Base-by-base conservation (phyloP, 75 land plant genomes). In the Gnetum montanum region DNA sequence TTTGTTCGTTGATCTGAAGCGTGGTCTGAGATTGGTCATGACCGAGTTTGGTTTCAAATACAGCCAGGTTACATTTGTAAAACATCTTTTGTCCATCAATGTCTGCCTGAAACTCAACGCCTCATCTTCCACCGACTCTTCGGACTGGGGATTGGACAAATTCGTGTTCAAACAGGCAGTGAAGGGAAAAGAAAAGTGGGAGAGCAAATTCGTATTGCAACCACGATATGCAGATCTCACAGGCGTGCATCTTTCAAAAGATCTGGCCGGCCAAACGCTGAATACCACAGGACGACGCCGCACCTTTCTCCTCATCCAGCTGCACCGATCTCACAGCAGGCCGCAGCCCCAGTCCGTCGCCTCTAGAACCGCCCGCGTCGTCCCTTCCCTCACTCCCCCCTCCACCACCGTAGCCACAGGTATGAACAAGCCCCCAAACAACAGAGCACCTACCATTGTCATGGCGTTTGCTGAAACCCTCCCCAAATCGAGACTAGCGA, bases 101-200 rank as follows among this genome's bases (percentile, higher is more conserved):
- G 11, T 63, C 45, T 63, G 66, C 43, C 12, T 48, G 8, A 6
- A 3, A 7, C 23, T 27, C 49, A 25, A 23, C 5, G 4, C 49
- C 61, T 18, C 6, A 18, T 7, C 8, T 46, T 34, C 41, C 43
- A 10, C 43, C 15, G 43, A 10, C 43, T 40, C 15, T 10, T 53
- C 44, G 12, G 28, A 54, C 16, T 63, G 66, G 66, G 43, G 41
- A 36, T 63, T 63, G 31, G 66, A 63, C 36, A 63, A 63, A 46
- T 46, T 63, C 3, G 66, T 63, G 3, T 63, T 34, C 43, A 54
- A 36, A 22, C 15, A 63, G 8, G 62, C 54, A 10, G 12, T 10
- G 43, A 52, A 54, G 31, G 45, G 18, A 19, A 24, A 22, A 12
- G 43, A 53, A 11, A 6, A 43, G 16, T 28, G 25, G 16, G 66